A percentile compares a stretch with the other conserved stretches of the same genome.
Evolutionary conservation across 176 grass and related monocot genomes (phyloP).

Genomic region (Cenchrus fungigraminus): DNA sequence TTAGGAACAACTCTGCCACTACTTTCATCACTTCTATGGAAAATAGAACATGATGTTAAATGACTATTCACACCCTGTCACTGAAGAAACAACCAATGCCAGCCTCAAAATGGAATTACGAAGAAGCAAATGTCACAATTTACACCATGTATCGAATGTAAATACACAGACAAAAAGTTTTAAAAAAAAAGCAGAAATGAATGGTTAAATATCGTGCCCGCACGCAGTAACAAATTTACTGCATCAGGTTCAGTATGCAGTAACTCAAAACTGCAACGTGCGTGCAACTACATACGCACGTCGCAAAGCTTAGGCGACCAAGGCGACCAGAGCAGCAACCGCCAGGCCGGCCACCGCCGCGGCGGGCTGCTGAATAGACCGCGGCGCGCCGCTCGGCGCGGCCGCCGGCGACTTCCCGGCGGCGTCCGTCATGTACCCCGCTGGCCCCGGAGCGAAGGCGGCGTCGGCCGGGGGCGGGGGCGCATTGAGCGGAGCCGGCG

Average conservation of each 20-base stretch:
- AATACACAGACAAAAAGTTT: neutral
- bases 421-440: neutral
- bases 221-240: too few relatives aligned
- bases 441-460: conserved; percentile 12
- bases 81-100: neutral
- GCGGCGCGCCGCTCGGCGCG: neutral
- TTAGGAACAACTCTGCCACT: neutral
- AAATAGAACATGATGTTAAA: neutral
- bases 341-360: conserved; percentile 38
- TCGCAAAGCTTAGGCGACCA: conserved; percentile 41
- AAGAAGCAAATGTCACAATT: conserved; percentile 11
- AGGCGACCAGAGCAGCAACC: conserved; percentile 37
- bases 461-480: conserved; percentile 20
- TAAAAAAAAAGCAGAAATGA: too few relatives aligned
- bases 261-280: conserved; percentile 12
- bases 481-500: conserved; percentile 3
- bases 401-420: conserved; percentile 2
- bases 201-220: too few relatives aligned
- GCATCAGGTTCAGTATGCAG: neutral
- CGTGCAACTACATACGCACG: neutral
- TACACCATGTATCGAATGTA: neutral
- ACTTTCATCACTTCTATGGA: neutral
- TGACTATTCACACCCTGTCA: neutral
- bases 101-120: conserved; percentile 21
- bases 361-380: conserved; percentile 13